phyloP scores from a whole-genome alignment of 176 grass and related monocot genomes.

The Panicum miliaceum region DNA sequence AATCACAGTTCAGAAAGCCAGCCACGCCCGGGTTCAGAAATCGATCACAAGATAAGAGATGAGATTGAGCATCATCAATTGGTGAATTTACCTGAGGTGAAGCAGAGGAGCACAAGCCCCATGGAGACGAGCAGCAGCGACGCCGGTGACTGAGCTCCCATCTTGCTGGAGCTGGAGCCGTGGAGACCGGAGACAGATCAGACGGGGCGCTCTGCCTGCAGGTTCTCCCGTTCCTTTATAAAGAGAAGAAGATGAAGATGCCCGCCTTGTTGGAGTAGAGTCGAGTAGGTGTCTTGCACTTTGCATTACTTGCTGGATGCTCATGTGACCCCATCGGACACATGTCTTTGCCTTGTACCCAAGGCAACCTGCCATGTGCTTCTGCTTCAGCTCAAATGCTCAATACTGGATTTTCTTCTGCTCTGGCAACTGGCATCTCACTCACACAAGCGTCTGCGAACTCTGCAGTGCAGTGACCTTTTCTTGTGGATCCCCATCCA shows the following conservation, averaged over 20 bases:
- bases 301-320: neutral
- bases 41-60: no score
- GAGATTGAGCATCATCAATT: neutral
- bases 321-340: constrained; percentile 21
- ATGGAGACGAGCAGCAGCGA: constrained; percentile 45
- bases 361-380: constrained; percentile 58
- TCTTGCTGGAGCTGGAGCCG: constrained; percentile 12
- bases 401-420: constrained; percentile 3
- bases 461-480: neutral
- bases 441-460: neutral
- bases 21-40: no score
- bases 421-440: neutral
- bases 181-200: constrained; percentile 24
- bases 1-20: no score
- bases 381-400: neutral
- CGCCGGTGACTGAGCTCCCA: constrained; percentile 42
- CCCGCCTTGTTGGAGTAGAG: neutral
- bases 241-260: neutral
- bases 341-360: constrained; percentile 42
- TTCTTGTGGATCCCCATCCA: neutral
- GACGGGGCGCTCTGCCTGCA: constrained; percentile 12
- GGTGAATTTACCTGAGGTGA: constrained; percentile 10
- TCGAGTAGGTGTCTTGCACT: neutral
- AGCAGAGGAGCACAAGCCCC: constrained; percentile 61
- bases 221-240: neutral